Base-by-base conservation (phyloP, 768 basidiomycete genomes). In the Mycena alexandri region DNA sequence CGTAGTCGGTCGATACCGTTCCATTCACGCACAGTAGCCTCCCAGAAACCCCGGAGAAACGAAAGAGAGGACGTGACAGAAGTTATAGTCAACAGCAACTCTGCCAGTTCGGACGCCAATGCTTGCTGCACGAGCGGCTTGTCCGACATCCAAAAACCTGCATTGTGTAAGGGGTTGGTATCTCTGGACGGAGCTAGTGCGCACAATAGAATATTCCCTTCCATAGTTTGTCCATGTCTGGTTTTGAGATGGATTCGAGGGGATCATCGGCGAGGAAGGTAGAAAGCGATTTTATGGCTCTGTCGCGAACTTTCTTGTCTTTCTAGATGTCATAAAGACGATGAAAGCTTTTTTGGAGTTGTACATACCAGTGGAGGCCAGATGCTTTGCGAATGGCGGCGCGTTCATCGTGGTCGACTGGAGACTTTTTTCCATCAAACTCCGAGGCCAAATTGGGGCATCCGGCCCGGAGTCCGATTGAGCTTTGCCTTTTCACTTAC, bases 111-210 rank as follows among this genome's bases (percentile, higher is more conserved):
- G 17, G 86, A 83, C 0, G 97, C 95, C 17, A 99, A 86, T 16
- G 90, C 91, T 76, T 99, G 97, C 76, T 99, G 97, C 10, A 98
- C 93, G 11, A 96, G 86, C 5, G 96, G 96, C 76, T 99, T 99
- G 80, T 99, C 97, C 12, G 96, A 98, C 96, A 98, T 98, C 96
- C 97, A 99, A 80, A 96, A 99, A 76, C 97, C 96, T 98, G 64
- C 42, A 16, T 9, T 38, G 22, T 24, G 22, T 64, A 70, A 42
- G 52, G 9, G n/a, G 60, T 53, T 46, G 29, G 36, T 19, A 5
- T 3, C 38, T 5, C 10, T 1, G 51, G 24, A 24, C 7, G 47
- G 16, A n/a, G 44, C 46, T 53, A 25, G 38, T 7, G 79, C 89
- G 70, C 69, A 95, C 96, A 98, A 79, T 97, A 99, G 78, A 97